Evolutionary conservation across 768 basidiomycete species (phyloP).

Genomic region (Phanerochaete carnosa): DNA sequence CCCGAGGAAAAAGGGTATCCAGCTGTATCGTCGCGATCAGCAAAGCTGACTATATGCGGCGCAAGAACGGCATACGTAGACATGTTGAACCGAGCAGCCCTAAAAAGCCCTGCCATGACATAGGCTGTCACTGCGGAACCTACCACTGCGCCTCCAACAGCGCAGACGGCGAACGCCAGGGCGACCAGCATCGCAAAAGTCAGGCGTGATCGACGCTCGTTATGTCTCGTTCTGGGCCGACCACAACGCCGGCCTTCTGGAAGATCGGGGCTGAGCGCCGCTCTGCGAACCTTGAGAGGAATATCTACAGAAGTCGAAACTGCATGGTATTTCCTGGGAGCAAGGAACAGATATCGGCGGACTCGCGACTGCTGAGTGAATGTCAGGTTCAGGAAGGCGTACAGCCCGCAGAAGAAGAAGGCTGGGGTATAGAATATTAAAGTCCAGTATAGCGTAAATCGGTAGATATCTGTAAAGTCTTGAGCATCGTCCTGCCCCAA

Average conservation of each 20-base stretch:
- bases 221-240: slow-evolving; percentile 20
- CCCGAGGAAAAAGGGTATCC: slow-evolving; percentile 42
- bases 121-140: slow-evolving; percentile 38
- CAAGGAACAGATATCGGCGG: slow-evolving; percentile 5
- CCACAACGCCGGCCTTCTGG: neutral
- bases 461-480: slow-evolving; percentile 34
- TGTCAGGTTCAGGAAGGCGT: slow-evolving; percentile 40
- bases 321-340: slow-evolving; percentile 2
- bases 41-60: no score
- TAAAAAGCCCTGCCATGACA: slow-evolving; percentile 36
- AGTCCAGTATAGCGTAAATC: slow-evolving; percentile 47
- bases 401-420: slow-evolving; percentile 36
- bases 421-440: slow-evolving; percentile 43
- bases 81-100: slow-evolving; percentile 35
- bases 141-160: slow-evolving; percentile 36
- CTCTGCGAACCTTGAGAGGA: slow-evolving; percentile 11
- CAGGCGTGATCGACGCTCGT: slow-evolving; percentile 34
- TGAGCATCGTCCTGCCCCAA: no score
- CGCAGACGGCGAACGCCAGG: slow-evolving; percentile 30
- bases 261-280: neutral
- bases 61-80: slow-evolving; percentile 32
- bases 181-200: slow-evolving; percentile 40
- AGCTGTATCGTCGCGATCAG: slow-evolving; percentile 20
- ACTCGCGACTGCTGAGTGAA: slow-evolving; percentile 30
- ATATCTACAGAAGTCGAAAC: slow-evolving; percentile 14